phyloP scores from a whole-genome alignment of 2,329 filamentous ascomycete genomes.

The Ceratocystiopsis brevicomis region DNA sequence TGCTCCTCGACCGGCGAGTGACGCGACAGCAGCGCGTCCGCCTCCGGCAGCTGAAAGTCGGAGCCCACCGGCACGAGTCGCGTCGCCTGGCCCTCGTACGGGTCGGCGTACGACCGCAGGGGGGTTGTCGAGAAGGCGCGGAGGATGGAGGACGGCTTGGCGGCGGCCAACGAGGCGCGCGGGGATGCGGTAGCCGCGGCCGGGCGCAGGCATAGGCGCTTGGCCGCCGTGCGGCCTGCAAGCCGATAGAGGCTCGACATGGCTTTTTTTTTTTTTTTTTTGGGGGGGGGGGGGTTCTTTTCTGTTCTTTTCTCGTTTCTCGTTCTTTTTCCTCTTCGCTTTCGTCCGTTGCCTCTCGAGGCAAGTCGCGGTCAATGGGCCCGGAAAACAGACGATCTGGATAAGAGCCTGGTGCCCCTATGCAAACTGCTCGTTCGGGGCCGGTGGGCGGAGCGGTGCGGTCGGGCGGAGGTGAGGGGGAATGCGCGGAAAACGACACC shows the following conservation, averaged over 20 bases:
- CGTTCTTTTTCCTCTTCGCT: neutral
- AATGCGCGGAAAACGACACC: constrained; percentile 2
- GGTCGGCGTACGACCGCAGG: constrained; percentile 42
- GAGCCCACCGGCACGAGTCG: constrained; percentile 47
- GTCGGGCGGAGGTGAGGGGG: neutral
- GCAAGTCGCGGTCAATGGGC: constrained; percentile 6
- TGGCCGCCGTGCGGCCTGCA: constrained; percentile 45
- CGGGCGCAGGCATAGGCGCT: constrained; percentile 41
- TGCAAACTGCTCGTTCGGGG: constrained; percentile 14
- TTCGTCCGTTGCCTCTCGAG: neutral
- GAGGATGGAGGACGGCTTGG: constrained; percentile 20
- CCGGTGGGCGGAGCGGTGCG: constrained; percentile 1
- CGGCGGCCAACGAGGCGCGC: constrained; percentile 3
- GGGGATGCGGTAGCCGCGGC: constrained; percentile 5
- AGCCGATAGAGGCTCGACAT: constrained; percentile 61
- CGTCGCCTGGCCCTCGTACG: constrained; percentile 32
- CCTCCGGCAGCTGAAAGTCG: constrained; percentile 35
- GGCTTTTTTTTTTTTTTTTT: constrained; percentile 8
- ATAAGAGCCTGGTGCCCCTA: constrained; percentile 12
- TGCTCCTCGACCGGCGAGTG: constrained; percentile 13
- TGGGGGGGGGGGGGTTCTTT: constrained; percentile 9
- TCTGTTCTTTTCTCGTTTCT: neutral
- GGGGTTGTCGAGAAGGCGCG: constrained; percentile 44
- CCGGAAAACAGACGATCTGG: neutral
- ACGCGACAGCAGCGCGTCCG: constrained; percentile 18